A percentile compares a stretch with the other conserved stretches of the same genome.
Evolutionary conservation across 495 filamentous ascomycete species (phyloP).

Genomic region (Apiosordaria backusii): DNA sequence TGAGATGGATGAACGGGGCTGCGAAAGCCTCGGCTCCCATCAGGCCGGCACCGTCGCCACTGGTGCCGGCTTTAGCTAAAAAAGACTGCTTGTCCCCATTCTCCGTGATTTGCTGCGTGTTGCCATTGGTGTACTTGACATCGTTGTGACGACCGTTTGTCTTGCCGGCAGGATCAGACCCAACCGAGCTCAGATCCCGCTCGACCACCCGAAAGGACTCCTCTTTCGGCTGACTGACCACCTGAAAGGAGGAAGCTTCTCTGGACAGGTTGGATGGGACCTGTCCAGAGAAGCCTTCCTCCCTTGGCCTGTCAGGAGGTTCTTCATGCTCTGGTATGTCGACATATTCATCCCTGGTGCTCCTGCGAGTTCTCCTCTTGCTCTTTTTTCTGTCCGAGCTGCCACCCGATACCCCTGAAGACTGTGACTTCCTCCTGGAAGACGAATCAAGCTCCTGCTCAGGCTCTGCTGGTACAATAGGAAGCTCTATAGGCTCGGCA

Average conservation of each 20-base stretch:
- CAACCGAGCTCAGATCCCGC: conserved; percentile 43
- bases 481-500: conserved; percentile 21
- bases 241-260: conserved; percentile 14
- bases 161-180: conserved; percentile 36
- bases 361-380: conserved; percentile 30
- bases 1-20: conserved; percentile 33
- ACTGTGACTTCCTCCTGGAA: conserved; percentile 26
- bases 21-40: conserved; percentile 39
- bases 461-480: conserved; percentile 14
- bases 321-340: conserved; percentile 32
- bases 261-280: neutral
- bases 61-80: conserved; percentile 61
- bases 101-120: conserved; percentile 20
- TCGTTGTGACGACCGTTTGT: conserved; percentile 37
- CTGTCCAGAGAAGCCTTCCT: neutral
- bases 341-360: conserved; percentile 27
- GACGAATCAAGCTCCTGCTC: conserved; percentile 24
- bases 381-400: conserved; percentile 30
- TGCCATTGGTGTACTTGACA: conserved; percentile 34
- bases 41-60: conserved; percentile 59
- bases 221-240: neutral
- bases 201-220: conserved; percentile 27
- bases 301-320: conserved; percentile 33
- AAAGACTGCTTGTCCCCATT: conserved; percentile 49
- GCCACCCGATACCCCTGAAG: conserved; percentile 30